Evolutionary conservation across 495 filamentous ascomycete genomes (phyloP).

Genomic region (Elaphomyces granulatus): DNA sequence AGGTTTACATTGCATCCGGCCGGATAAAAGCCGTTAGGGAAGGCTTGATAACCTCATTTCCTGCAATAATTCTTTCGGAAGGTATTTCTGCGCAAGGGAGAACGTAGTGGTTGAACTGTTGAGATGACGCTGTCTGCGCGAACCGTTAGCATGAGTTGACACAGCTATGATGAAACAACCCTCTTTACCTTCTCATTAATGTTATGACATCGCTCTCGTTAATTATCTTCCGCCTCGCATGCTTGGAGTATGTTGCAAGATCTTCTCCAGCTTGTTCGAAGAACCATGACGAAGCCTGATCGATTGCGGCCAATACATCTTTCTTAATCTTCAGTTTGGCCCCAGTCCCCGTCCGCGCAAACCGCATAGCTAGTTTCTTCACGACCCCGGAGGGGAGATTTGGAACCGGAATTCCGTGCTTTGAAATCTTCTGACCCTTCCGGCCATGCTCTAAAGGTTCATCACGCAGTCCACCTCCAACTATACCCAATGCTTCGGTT

Average conservation of each 20-base stretch:
- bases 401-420: constrained; percentile 59
- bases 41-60: constrained; percentile 61
- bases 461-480: constrained; percentile 30
- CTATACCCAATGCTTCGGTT: constrained; percentile 24
- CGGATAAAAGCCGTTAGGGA: constrained; percentile 15
- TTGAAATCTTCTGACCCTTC: constrained; percentile 47
- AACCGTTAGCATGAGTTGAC: constrained; percentile 16
- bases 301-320: constrained; percentile 56
- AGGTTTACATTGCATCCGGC: not conserved
- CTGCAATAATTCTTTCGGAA: constrained; percentile 71
- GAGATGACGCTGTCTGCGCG: constrained; percentile 62
- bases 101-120: constrained; percentile 61
- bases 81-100: constrained; percentile 63
- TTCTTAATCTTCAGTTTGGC: constrained; percentile 52
- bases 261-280: constrained; percentile 76
- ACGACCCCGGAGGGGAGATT: constrained; percentile 55
- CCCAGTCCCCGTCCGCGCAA: constrained; percentile 45
- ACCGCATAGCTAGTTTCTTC: constrained; percentile 59
- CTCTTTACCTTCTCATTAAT: constrained; percentile 63
- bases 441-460: constrained; percentile 13
- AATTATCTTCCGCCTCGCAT: constrained; percentile 72
- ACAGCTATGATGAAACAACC: constrained; percentile 10
- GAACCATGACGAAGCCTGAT: constrained; percentile 73
- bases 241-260: constrained; percentile 61
- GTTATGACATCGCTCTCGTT: constrained; percentile 72